phyloP scores from a whole-genome alignment of 1,139 yeast genomes.

The Sugiyamaella pinicola region DNA sequence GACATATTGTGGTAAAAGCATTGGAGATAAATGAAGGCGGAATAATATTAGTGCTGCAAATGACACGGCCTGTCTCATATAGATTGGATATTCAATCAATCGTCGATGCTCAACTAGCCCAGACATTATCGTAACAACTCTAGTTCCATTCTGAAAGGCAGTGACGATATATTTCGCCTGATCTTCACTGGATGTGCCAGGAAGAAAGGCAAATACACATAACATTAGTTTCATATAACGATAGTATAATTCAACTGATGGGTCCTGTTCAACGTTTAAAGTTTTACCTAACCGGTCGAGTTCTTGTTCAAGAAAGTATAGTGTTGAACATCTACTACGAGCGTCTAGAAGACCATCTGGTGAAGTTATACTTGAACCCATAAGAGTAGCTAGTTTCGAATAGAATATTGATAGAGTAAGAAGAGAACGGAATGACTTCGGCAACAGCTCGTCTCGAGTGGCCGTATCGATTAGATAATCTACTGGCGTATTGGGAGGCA shows the following conservation, averaged over 20 bases:
- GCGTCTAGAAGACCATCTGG: slow-evolving; percentile 92
- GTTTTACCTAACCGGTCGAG: slow-evolving; percentile 69
- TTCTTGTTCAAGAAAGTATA: slow-evolving; percentile 76
- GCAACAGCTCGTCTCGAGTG: slow-evolving; percentile 65
- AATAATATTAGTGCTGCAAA: slow-evolving; percentile 79
- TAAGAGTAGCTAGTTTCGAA: slow-evolving; percentile 76
- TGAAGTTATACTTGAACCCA: slow-evolving; percentile 86
- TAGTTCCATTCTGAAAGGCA: slow-evolving; percentile 80
- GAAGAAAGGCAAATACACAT: slow-evolving; percentile 87
- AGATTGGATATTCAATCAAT: slow-evolving; percentile 82
- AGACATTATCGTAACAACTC: slow-evolving; percentile 77
- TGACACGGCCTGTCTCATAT: slow-evolving; percentile 80
- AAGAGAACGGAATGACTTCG: slow-evolving; percentile 69
- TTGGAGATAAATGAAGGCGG: slow-evolving; percentile 78
- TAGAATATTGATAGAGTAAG: slow-evolving; percentile 79
- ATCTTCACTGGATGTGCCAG: slow-evolving; percentile 87
- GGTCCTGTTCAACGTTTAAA: slow-evolving; percentile 48
- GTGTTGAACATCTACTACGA: slow-evolving; percentile 75
- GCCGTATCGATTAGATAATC: slow-evolving; percentile 84
- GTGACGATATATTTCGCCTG: slow-evolving; percentile 82
- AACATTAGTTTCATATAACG: slow-evolving; percentile 78
- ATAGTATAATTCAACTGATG: slow-evolving; percentile 75
- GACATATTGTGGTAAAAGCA: slow-evolving; percentile 71
- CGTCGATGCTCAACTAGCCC: slow-evolving; percentile 66
- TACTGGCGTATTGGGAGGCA: slow-evolving; percentile 85